phyloP scores from a whole-genome alignment of 345 rosid genomes.

The Conringia planisiliqua region DNA sequence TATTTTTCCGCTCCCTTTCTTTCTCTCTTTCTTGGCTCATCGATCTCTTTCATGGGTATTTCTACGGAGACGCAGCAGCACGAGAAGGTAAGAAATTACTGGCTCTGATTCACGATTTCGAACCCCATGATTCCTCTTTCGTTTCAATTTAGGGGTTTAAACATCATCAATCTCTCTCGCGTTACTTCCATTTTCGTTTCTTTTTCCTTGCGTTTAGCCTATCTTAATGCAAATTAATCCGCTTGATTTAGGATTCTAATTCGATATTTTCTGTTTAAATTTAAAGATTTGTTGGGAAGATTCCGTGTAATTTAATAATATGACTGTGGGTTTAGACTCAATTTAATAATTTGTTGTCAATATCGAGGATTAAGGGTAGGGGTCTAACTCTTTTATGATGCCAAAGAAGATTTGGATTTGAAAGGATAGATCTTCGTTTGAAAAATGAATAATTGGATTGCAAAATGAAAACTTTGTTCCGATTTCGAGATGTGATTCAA shows the following conservation, averaged over 20 bases:
- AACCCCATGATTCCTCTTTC: neutral
- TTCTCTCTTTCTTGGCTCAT: conserved; percentile 20
- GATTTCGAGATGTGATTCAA: too few species aligned
- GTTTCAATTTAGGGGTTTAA: neutral
- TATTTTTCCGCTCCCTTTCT: neutral
- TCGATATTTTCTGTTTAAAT: neutral
- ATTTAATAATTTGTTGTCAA: too few species aligned
- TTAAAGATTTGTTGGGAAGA: neutral
- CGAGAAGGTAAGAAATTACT: conserved; percentile 37
- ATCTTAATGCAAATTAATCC: too few species aligned
- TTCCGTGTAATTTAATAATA: neutral
- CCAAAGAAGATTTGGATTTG: too few species aligned
- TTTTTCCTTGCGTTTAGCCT: too few species aligned
- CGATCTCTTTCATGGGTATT: conserved; percentile 53
- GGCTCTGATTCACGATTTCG: neutral
- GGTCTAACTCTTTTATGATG: too few species aligned
- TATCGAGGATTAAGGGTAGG: too few species aligned
- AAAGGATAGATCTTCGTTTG: too few species aligned
- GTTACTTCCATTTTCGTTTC: neutral
- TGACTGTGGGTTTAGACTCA: neutral
- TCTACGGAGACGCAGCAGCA: conserved; percentile 52
- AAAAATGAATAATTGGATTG: too few species aligned
- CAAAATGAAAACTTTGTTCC: too few species aligned
- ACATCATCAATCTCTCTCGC: neutral
- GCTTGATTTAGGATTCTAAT: neutral